Base-by-base conservation (phyloP, 2,329 filamentous ascomycete species). In the Lachnellula arida region DNA sequence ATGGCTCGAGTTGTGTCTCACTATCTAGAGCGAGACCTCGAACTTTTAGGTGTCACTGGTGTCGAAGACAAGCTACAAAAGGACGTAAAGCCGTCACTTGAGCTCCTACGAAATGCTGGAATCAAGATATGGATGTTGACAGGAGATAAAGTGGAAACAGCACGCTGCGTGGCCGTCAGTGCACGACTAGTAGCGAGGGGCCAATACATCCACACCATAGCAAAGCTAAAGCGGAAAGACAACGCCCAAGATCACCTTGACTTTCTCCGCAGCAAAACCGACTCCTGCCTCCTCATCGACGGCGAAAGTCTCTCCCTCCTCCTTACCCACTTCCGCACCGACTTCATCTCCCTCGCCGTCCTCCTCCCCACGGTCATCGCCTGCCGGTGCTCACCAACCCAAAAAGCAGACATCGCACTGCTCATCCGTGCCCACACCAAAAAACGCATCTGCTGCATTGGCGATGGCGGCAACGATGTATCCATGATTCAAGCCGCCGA, bases 71-170 rank as follows among this genome's bases (percentile, higher is more conserved):
- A 96, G 70, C 81, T 99, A 12, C 94, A 99, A 71, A 87, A 86
- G 60, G 91, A 97, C 67, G 94, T 99, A 68, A 99, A 97, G 71
- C 89, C 93, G 1, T 96, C 91, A 0, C 79, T 99, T 5, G 95
- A 99, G 72, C 82, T 99, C 5, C 81, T 99, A 51, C 89, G 94
- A 63, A 99, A 99, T 67, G 94, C 94, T 0, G 94, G 94, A 25
- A 94, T 99, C 74, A 97, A 97, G 73, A 97, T 99, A 50, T 99
- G 94, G 94, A 99, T 99, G 94, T 78, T 99, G 70, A 99, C 94
- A 0, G 94, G 94, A 47, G 94, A 99, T 78, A 99, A 99, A 74
- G 90, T 99, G 2, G 94, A 99, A 74, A 99, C 94, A 14, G 94
- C 94, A 15, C 86, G 94, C 37, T 99, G 94, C 72, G 93, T 99